Base-by-base conservation (phyloP, 306 rosid genomes). In the Inga laurina region DNA sequence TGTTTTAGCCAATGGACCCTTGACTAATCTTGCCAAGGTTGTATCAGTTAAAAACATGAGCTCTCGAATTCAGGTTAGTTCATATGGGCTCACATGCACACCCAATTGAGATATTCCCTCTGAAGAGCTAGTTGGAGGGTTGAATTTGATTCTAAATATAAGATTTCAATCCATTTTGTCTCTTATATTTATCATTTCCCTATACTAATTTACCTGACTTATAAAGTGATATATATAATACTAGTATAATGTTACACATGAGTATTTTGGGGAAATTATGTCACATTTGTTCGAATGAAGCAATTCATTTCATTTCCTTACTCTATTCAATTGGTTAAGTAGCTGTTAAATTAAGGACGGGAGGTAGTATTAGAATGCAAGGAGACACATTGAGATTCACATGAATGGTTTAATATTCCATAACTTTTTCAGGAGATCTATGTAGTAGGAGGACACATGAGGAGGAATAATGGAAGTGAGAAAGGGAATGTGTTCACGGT, bases 1-100 rank as follows among this genome's bases (percentile, higher is more conserved):
- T 14, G 87, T 96, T 45, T 89, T 96, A 52, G 91, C 97, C 69
- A 94, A 91, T 83, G 99, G 99, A 51, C 99, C 99, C 62, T 87
- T 96, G 87, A 96, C 99, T 82, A 92, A 84, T 88, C 87, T 96
- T 79, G 98, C 98, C 41, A 94, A 90, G 87, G 87, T 87, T 78
- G 72, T 88, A 12, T 85, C 91, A 0, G 3, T 70, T 56, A 88
- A 85, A 67, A 86, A 88, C 16, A 81, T 89, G 4, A 83, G 81
- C 89, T 91, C 94, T 78, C 80, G 82, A 72, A 92, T 96, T 80
- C 89, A 92, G 92, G 99, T 90, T 6, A 83, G 85, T 82, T 32
- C 37, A 70, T 24, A 61, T 12, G 3, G 41, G 8, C 43, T 39
- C 43, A 7, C 1, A 32, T 32, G 10, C 32, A 9, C 0, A 9